A percentile compares a stretch with the other conserved stretches of the same genome.
Conservation (phyloP, 306 rosid genomes). For the Cucumis cinereus region DNA sequence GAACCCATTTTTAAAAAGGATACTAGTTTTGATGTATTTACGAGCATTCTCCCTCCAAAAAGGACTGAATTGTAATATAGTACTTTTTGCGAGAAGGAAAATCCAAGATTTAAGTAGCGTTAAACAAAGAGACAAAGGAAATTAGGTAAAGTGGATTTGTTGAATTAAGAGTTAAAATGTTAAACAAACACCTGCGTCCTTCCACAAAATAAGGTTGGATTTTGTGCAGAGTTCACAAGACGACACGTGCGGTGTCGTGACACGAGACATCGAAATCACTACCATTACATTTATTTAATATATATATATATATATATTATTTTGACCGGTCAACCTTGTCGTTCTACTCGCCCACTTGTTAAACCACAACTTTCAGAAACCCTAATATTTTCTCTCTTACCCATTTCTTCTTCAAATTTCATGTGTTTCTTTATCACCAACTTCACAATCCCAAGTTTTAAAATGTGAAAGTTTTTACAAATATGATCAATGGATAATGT, state of each 20-base stretch:
- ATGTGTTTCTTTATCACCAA: background rate
- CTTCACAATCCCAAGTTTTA: background rate
- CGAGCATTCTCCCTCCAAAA: too few species aligned
- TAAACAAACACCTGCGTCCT: background rate
- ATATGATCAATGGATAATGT: too few species aligned
- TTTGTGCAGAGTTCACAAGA: background rate
- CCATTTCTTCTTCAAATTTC: background rate
- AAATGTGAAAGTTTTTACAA: too few species aligned
- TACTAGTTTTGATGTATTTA: too few species aligned
- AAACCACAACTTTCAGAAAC: background rate
- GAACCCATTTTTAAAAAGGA: too few species aligned
- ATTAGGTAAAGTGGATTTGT: background rate
- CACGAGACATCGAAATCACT: background rate
- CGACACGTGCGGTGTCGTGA: constrained; percentile 2
- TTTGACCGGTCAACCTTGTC: background rate
- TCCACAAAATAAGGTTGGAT: background rate
- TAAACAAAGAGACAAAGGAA: background rate
- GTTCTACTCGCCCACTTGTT: background rate
- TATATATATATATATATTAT: too few species aligned
- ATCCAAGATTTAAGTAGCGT: background rate
- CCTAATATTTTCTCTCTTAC: background rate
- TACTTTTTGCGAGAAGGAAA: background rate
- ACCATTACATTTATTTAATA: too few species aligned
- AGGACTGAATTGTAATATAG: too few species aligned
- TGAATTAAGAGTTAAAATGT: background rate